These are phyloP conservation scores for Corinectria fuckeliana DNA, from an alignment of 2,329 filamentous ascomycete genomes.

Conservation along the genomic window DNA sequence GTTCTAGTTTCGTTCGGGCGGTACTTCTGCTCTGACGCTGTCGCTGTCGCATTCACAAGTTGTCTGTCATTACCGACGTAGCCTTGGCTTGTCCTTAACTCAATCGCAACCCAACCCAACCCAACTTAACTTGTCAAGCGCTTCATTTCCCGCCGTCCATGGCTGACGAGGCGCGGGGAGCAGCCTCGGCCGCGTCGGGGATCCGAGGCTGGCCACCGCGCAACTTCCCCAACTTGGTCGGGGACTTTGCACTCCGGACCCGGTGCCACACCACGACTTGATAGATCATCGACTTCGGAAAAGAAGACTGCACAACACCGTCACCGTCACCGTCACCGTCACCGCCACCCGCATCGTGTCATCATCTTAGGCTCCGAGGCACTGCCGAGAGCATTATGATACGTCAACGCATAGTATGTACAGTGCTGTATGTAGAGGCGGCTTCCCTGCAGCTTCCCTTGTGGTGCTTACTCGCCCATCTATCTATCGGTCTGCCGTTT, in stretches of 20 bases:
- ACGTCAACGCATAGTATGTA: constrained; percentile 19
- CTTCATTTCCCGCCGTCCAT: constrained; percentile 37
- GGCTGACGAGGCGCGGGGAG: constrained; percentile 31
- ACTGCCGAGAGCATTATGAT: constrained; percentile 36
- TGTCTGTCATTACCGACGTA: constrained; percentile 21
- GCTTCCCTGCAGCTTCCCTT: constrained; percentile 4
- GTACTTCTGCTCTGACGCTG: constrained; percentile 31
- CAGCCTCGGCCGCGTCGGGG: constrained; percentile 31
- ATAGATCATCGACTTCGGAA: constrained; percentile 10
- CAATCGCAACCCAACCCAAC: constrained; percentile 17
- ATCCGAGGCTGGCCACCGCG: constrained; percentile 22
- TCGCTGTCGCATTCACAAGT: constrained; percentile 23
- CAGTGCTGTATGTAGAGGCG: too few species aligned
- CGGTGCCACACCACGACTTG: neutral
- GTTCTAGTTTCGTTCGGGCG: constrained; percentile 6
- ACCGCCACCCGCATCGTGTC: constrained; percentile 19
- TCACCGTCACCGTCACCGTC: constrained; percentile 22
- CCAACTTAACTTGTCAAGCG: constrained; percentile 18
- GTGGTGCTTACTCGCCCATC: constrained; percentile 7
- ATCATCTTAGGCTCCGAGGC: constrained; percentile 30
- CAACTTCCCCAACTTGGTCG: neutral
- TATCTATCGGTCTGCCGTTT: neutral
- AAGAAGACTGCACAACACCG: constrained; percentile 30
- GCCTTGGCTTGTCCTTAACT: constrained; percentile 19
- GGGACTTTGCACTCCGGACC: neutral